These are phyloP conservation scores for Xylariaceae sp. DNA, from an alignment of 2,329 filamentous ascomycete species.

Conservation along the genomic window DNA sequence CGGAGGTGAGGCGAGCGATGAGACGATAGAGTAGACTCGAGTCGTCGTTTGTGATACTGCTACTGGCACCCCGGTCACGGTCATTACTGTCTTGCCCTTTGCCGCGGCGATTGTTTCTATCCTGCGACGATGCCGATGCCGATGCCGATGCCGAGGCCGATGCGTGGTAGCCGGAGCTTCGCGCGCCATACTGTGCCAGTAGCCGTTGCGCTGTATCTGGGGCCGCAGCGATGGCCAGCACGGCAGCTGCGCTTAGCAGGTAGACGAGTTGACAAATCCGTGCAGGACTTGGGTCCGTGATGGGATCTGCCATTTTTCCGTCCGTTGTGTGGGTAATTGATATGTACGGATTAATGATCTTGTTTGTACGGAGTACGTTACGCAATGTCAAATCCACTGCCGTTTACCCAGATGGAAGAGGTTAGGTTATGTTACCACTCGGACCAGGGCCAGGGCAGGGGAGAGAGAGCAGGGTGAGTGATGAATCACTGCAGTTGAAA, in stretches of 20 bases:
- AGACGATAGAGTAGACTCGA: conserved; percentile 25
- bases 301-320: neutral
- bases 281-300: conserved; percentile 25
- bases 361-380: too few species aligned
- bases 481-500: neutral
- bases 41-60: conserved; percentile 6
- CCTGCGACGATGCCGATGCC: neutral
- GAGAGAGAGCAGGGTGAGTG: neutral
- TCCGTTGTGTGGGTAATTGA: neutral
- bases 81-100: too few species aligned
- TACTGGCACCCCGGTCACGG: too few species aligned
- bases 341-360: too few species aligned
- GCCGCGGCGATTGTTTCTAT: neutral
- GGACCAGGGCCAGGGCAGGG: neutral
- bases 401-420: too few species aligned
- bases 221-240: conserved; percentile 40
- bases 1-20: conserved; percentile 34
- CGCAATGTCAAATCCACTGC: too few species aligned
- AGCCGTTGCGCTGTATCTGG: conserved; percentile 41
- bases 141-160: neutral
- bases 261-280: conserved; percentile 44
- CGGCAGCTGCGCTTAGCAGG: conserved; percentile 36
- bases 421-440: too few species aligned
- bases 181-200: conserved; percentile 49
- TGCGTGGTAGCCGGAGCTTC: conserved; percentile 26